phyloP scores from a whole-genome alignment of 352 stramenopile genomes.

The Elongisporangium senticosum region DNA sequence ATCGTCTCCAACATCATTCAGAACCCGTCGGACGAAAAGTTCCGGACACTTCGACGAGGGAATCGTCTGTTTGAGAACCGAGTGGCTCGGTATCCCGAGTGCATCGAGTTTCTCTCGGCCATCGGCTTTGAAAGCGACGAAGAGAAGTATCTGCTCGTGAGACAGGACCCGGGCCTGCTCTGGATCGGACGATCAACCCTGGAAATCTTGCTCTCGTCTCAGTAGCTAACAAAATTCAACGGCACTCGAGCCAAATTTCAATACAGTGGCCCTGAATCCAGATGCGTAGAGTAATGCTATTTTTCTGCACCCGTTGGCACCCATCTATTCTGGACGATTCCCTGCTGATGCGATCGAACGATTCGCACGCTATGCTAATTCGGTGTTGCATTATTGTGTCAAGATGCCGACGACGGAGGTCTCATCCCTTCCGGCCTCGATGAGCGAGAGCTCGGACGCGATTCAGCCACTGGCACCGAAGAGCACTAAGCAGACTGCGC shows the following conservation, averaged over 20 bases:
- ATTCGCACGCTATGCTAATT: not conserved
- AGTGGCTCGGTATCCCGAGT: conserved; percentile 43
- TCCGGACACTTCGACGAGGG: conserved; percentile 55
- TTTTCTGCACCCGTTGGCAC: not conserved
- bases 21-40: conserved; percentile 51
- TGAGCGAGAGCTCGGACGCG: not conserved
- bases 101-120: conserved; percentile 56
- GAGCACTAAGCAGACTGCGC: not conserved
- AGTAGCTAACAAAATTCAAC: not conserved
- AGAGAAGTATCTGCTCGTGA: conserved; percentile 45
- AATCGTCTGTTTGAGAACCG: conserved; percentile 55
- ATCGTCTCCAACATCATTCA: conserved; percentile 74
- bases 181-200: conserved; percentile 63
- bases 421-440: not conserved
- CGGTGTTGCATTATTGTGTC: not conserved
- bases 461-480: not conserved
- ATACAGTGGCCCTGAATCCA: not conserved
- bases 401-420: not conserved
- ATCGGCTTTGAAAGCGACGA: conserved; percentile 63
- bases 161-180: conserved; percentile 58
- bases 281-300: not conserved
- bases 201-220: conserved; percentile 32
- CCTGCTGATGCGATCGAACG: not conserved
- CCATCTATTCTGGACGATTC: not conserved
- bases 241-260: not conserved